Conservation (phyloP, 805 yeast species). For the Metschnikowia hibisci region DNA sequence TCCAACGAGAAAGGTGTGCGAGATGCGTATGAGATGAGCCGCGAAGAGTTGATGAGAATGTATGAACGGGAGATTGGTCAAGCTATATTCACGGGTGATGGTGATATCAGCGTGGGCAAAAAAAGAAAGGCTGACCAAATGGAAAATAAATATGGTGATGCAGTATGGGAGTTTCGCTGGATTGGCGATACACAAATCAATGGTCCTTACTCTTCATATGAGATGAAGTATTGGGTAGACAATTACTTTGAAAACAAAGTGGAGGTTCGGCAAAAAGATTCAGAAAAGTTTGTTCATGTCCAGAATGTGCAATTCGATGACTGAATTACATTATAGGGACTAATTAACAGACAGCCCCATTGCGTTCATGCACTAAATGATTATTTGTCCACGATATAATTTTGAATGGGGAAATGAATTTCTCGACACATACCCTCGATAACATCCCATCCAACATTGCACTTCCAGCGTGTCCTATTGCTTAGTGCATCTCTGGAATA, state of each 20-base stretch:
- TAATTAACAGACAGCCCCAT: background rate
- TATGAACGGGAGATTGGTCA: conserved; percentile 44
- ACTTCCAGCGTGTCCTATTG: conserved; percentile 72
- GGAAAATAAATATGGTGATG: conserved; percentile 24
- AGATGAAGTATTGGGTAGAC: conserved; percentile 54
- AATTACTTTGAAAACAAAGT: conserved; percentile 47
- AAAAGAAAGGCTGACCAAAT: conserved; percentile 17
- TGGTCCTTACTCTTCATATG: conserved; percentile 49
- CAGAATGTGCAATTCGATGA: conserved; percentile 21
- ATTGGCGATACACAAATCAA: conserved; percentile 32
- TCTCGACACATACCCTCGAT: conserved; percentile 59
- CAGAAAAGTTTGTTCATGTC: conserved; percentile 23
- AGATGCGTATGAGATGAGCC: conserved; percentile 49
- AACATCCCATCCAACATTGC: conserved; percentile 67
- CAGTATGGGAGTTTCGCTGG: conserved; percentile 51
- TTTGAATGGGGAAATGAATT: conserved; percentile 61
- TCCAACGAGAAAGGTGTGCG: conserved; percentile 36
- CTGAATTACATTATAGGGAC: background rate
- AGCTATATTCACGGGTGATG: conserved; percentile 14
- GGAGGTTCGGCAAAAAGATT: conserved; percentile 34
- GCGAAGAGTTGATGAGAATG: conserved; percentile 49
- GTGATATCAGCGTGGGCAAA: conserved; percentile 9
- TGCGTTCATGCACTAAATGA: background rate
- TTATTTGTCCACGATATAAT: conserved; percentile 46
- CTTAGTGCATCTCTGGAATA: conserved; percentile 53